Percentiles rank a stretch among this genome's conserved stretches.
Conservation (phyloP, 2,329 filamentous ascomycete species). For the Hymenoscyphus albidus region DNA sequence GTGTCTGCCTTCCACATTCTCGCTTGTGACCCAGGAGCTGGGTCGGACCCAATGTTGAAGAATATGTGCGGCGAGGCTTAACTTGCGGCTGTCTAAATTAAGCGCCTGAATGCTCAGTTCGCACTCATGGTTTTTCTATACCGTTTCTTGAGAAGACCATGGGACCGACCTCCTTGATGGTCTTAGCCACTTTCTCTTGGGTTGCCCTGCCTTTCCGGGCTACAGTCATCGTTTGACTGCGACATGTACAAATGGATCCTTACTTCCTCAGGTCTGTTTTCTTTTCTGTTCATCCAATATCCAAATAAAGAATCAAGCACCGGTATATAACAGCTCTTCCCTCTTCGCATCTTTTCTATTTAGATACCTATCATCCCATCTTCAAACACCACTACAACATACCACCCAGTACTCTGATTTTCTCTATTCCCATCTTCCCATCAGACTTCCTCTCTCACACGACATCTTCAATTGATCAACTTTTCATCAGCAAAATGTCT, state of each 20-base stretch:
- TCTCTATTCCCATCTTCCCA: background rate
- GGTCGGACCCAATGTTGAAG: background rate
- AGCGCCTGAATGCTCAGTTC: background rate
- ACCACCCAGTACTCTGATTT: background rate
- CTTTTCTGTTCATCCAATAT: background rate
- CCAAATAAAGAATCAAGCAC: background rate
- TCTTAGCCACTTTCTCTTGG: constrained; percentile 3
- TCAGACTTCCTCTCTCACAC: background rate
- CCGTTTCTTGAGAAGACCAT: background rate
- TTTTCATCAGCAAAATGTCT: constrained; percentile 1
- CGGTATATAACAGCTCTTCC: background rate
- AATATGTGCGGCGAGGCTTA: background rate
- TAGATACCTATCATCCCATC: background rate
- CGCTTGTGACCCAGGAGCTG: background rate
- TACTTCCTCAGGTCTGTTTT: background rate
- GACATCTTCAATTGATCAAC: background rate
- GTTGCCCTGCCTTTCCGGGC: background rate
- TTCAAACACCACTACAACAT: background rate
- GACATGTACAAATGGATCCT: constrained; percentile 3
- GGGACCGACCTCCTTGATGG: background rate
- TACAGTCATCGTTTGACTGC: constrained; percentile 1
- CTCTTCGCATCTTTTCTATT: background rate
- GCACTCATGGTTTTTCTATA: background rate
- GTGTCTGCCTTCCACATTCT: background rate
- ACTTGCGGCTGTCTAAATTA: background rate